These are phyloP conservation scores for Zasmidium citrigriseum DNA, from an alignment of 2,329 filamentous ascomycete species.

Conservation along the genomic window DNA sequence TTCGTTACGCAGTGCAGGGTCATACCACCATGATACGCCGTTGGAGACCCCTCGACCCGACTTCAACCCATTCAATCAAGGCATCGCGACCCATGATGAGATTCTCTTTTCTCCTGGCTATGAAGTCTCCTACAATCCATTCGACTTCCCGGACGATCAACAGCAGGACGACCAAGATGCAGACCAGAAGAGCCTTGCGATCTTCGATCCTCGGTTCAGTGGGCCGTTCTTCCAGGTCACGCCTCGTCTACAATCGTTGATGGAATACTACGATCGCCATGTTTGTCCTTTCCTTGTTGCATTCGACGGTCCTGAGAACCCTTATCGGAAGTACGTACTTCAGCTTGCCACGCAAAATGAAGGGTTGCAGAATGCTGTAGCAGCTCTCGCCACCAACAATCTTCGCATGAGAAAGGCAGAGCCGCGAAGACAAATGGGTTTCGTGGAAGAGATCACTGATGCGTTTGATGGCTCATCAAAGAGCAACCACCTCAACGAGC, in stretches of 20 bases:
- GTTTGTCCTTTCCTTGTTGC: slow-evolving; percentile 91
- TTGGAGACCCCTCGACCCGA: background rate
- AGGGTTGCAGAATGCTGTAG: slow-evolving; percentile 89
- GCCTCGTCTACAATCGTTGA: slow-evolving; percentile 80
- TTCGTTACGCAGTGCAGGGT: slow-evolving; percentile 43
- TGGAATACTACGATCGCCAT: slow-evolving; percentile 91
- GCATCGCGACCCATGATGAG: slow-evolving; percentile 22
- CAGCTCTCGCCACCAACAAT: slow-evolving; percentile 85
- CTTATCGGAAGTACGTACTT: slow-evolving; percentile 80
- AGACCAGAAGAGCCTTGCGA: slow-evolving; percentile 21
- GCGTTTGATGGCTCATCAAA: slow-evolving; percentile 27
- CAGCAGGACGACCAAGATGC: slow-evolving; percentile 22
- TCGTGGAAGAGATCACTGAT: slow-evolving; percentile 33
- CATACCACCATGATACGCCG: slow-evolving; percentile 4
- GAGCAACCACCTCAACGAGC: slow-evolving; percentile 51
- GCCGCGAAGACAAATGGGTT: slow-evolving; percentile 43
- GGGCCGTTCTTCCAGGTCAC: slow-evolving; percentile 59
- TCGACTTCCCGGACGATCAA: slow-evolving; percentile 20
- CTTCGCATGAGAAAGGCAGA: slow-evolving; percentile 77
- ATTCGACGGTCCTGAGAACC: slow-evolving; percentile 82
- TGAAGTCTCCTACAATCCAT: slow-evolving; percentile 29
- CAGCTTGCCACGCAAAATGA: slow-evolving; percentile 74
- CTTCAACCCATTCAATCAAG: slow-evolving; percentile 7
- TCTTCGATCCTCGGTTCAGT: slow-evolving; percentile 35
- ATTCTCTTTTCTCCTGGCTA: slow-evolving; percentile 34